Base-by-base conservation (phyloP, 2,329 filamentous ascomycete species). In the Paraphoma chrysanthemicola region DNA sequence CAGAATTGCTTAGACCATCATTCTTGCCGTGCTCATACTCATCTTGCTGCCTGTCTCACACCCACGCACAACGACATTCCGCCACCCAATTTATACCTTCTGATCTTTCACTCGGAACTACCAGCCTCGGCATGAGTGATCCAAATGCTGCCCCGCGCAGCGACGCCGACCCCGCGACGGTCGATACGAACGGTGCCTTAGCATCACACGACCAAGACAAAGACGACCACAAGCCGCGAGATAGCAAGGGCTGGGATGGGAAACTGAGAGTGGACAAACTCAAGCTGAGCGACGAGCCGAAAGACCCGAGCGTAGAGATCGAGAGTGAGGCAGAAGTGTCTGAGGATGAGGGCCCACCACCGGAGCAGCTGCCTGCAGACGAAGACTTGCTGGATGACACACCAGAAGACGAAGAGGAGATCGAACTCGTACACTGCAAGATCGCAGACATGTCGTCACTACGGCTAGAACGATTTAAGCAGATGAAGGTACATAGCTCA, bases 391-490 rank as follows among this genome's bases (percentile, higher is more conserved):
- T 88, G 2, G 86, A 87, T 48, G 85, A 85, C 45, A 82, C 85
- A 59, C 81, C 85, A 48, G 75, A 78, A 18, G 80, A 87, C 36
- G 77, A 80, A 42, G 83, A 87, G 5, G 74, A 78, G 29, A 94
- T 99, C 70, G 91, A 95, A 72, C 88, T 93, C 58, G 89, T 93
- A n/a, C 94, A 98, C 76, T 90, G 90, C 53, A 91, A 93, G 63
- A 85, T 99, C 70, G 80, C 85, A 18, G 93, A 91, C 31, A 90
- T 98, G 65, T 80, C 88, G 6, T 87, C 88, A 14, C 85, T 99
- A 18, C 86, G 82, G n/a, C 85, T 99, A 46, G 90, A 93, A 59
- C 88, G 95, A 57, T 98, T 99, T 80, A 85, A 83, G 56, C 86
- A 91, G 52, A 84, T 93, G 28, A 82, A 84, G 71, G 88, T 85